A percentile compares a stretch with the other conserved stretches of the same genome.
These are phyloP conservation scores for Lumnitzera racemosa DNA, from an alignment of 345 rosid genomes.

Conservation along the genomic window DNA sequence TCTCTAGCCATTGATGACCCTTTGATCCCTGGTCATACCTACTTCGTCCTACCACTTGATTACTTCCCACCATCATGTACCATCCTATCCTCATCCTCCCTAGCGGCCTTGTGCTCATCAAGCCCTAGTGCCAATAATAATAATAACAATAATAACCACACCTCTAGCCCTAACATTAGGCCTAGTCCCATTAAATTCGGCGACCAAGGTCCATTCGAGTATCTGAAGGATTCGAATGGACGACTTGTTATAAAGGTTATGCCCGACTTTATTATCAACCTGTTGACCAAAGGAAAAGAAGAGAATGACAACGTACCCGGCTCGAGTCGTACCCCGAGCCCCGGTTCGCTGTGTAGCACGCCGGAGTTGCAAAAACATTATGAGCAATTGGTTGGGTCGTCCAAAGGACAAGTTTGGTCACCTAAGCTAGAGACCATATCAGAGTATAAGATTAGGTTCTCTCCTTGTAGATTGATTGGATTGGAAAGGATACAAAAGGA, in stretches of 20 bases:
- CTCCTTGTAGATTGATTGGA: constrained; percentile 35
- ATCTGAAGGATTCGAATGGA: constrained; percentile 36
- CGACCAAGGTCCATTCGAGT: constrained; percentile 44
- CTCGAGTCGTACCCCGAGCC: constrained; percentile 1
- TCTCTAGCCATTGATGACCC: constrained; percentile 57
- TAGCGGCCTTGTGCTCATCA: constrained; percentile 43
- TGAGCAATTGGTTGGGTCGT: constrained; percentile 31
- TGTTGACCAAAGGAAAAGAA: constrained; percentile 19
- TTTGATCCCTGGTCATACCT: constrained; percentile 62
- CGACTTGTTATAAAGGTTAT: constrained; percentile 45
- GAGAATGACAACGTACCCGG: neutral
- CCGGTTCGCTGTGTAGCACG: constrained; percentile 29
- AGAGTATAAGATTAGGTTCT: constrained; percentile 27
- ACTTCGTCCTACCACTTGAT: constrained; percentile 75
- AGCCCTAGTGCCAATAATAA: constrained; percentile 15
- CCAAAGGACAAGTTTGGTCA: constrained; percentile 34
- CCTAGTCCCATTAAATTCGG: constrained; percentile 31
- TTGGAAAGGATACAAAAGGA: constrained; percentile 30
- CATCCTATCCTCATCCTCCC: constrained; percentile 45
- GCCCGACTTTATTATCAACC: constrained; percentile 45
- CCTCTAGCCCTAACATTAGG: neutral
- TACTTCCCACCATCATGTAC: constrained; percentile 32
- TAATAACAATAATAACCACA: no score
- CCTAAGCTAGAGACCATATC: constrained; percentile 44
- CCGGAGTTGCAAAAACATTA: constrained; percentile 44